These are phyloP conservation scores for Suillus subalutaceus DNA, from an alignment of 768 basidiomycete species.

Conservation along the genomic window DNA sequence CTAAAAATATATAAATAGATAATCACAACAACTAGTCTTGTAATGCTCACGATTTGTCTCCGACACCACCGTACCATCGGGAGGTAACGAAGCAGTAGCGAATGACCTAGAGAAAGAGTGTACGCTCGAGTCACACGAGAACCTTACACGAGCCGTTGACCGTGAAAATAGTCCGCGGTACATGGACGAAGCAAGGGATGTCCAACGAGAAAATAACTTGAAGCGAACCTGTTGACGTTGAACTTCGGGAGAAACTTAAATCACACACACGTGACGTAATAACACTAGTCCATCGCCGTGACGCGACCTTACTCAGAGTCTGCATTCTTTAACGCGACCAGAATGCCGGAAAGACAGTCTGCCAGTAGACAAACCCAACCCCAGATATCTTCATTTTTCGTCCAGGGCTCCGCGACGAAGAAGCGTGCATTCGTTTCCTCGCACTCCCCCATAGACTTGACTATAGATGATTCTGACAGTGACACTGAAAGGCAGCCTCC, in stretches of 20 bases:
- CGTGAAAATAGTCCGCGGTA: constrained; percentile 1
- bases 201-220: neutral
- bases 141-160: neutral
- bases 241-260: constrained; percentile 4
- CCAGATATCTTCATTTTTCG: constrained; percentile 16
- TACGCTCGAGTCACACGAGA: neutral
- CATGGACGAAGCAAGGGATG: neutral
- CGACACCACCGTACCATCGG: constrained; percentile 51
- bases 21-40: neutral
- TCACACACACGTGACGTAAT: constrained; percentile 27
- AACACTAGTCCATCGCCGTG: constrained; percentile 19
- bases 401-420: constrained; percentile 11
- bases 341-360: neutral
- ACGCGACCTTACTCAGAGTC: constrained; percentile 20
- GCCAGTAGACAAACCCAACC: constrained; percentile 5
- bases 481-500: constrained; percentile 28
- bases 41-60: constrained; percentile 63
- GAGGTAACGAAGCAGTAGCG: constrained; percentile 14
- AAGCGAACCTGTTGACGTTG: neutral
- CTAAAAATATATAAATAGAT: constrained; percentile 42
- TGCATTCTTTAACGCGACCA: neutral
- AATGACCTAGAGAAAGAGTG: constrained; percentile 12
- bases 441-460: constrained; percentile 54
- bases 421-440: constrained; percentile 31
- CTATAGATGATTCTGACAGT: constrained; percentile 38